phyloP scores from a whole-genome alignment of 2,329 filamentous ascomycete genomes.

The Nakataea oryzae region DNA sequence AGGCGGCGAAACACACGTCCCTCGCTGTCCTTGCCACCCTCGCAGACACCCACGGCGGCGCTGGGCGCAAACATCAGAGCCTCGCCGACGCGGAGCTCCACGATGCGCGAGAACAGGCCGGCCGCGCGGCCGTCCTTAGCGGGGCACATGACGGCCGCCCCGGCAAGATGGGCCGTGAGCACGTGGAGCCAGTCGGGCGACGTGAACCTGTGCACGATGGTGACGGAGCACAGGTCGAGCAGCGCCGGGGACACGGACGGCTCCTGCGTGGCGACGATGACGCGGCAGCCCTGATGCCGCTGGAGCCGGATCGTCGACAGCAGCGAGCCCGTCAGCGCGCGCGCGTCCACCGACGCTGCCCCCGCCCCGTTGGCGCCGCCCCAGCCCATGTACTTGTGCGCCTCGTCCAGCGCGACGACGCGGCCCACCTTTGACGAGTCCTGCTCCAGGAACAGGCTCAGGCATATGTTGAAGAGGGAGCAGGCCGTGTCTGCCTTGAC shows the following conservation, averaged over 20 bases:
- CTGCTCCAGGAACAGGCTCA: slow-evolving; percentile 55
- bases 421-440: slow-evolving; percentile 33
- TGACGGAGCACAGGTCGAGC: slow-evolving; percentile 62
- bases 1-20: slow-evolving; percentile 15
- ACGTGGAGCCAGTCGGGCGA: slow-evolving; percentile 21
- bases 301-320: slow-evolving; percentile 57
- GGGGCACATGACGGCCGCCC: slow-evolving; percentile 11
- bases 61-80: slow-evolving; percentile 35
- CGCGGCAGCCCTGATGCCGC: slow-evolving; percentile 54
- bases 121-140: slow-evolving; percentile 4
- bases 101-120: slow-evolving; percentile 30
- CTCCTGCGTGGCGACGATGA: slow-evolving; percentile 69
- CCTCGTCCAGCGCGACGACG: slow-evolving; percentile 64
- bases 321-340: slow-evolving; percentile 49
- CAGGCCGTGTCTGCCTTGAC: slow-evolving; percentile 58
- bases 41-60: slow-evolving; percentile 23
- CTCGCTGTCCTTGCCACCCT: background rate
- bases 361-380: background rate
- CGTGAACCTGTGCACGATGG: slow-evolving; percentile 60
- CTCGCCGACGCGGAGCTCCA: slow-evolving; percentile 30
- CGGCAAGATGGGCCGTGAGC: slow-evolving; percentile 18
- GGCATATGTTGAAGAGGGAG: slow-evolving; percentile 60
- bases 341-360: slow-evolving; percentile 40
- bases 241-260: slow-evolving; percentile 59
- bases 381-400: slow-evolving; percentile 65